Conservation (phyloP, 2,329 filamentous ascomycete genomes). For the Fusarium virguliforme region DNA sequence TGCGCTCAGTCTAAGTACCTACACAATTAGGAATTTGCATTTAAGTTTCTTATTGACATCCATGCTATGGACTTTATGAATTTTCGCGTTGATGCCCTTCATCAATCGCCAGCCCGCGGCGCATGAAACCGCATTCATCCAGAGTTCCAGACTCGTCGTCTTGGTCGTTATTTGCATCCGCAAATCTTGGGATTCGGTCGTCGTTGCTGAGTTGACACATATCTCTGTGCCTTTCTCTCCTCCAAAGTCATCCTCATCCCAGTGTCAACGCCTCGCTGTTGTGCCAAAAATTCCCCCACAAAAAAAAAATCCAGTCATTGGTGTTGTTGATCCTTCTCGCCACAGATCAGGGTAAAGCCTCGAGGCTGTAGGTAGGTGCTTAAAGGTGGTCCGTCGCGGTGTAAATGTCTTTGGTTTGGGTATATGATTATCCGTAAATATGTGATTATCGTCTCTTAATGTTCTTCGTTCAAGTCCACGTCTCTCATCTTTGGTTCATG, state of each 20-base stretch:
- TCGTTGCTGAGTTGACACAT: constrained; percentile 10
- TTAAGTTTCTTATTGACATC: not conserved
- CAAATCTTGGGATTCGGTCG: constrained; percentile 1
- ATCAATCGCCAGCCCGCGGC: constrained; percentile 21
- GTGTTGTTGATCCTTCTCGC: constrained; percentile 12
- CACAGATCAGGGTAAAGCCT: constrained; percentile 15
- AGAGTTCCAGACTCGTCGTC: constrained; percentile 35
- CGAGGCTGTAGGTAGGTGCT: constrained; percentile 19
- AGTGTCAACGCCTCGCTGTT: constrained; percentile 41
- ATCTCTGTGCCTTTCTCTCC: constrained; percentile 3
- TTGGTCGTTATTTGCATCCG: not conserved
- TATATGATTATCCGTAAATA: constrained; percentile 34
- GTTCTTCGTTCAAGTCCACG: constrained; percentile 12
- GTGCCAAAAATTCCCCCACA: constrained; percentile 20
- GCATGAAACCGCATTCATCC: constrained; percentile 22
- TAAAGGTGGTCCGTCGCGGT: constrained; percentile 3
- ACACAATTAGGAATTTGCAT: too few relatives aligned
- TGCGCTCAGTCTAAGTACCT: too few relatives aligned
- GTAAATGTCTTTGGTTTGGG: constrained; percentile 13
- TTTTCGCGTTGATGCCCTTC: constrained; percentile 21
- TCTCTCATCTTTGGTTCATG: constrained; percentile 70
- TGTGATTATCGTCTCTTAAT: constrained; percentile 27
- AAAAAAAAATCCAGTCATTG: constrained; percentile 40
- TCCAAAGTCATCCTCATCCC: constrained; percentile 19
- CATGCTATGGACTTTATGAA: not conserved